Evolutionary conservation across 352 stramenopile genomes (phyloP).

Genomic region (Pythium graminicola): DNA sequence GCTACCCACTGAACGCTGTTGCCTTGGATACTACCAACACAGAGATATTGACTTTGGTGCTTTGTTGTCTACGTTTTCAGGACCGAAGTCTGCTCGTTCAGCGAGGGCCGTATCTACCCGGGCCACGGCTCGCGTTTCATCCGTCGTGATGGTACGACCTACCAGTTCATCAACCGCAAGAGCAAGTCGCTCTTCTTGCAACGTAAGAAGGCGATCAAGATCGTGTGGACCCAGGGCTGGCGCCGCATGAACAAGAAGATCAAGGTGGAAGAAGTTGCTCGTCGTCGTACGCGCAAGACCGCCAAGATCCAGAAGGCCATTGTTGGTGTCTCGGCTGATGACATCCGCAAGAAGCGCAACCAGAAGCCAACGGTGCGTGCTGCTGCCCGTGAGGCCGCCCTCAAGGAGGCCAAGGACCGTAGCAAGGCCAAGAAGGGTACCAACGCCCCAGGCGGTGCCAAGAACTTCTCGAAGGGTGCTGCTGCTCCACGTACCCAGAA

Average conservation of each 20-base stretch:
- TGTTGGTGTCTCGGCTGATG: conserved; percentile 93
- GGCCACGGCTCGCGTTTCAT: conserved; percentile 99
- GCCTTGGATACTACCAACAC: neutral
- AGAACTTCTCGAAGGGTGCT: conserved; percentile 50
- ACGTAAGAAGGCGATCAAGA: conserved; percentile 99
- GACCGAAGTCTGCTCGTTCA: conserved; percentile 89
- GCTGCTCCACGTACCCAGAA: conserved; percentile 72
- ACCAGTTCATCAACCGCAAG: conserved; percentile 96
- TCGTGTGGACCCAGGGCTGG: conserved; percentile 98
- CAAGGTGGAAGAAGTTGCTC: conserved; percentile 84
- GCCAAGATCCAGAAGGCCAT: conserved; percentile 97
- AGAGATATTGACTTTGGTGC: conserved; percentile 6
- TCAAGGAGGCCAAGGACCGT: conserved; percentile 89
- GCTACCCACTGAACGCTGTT: neutral
- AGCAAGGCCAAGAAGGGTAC: conserved; percentile 81
- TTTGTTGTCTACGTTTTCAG: conserved; percentile 26
- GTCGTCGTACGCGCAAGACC: conserved; percentile 87
- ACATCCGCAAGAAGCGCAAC: conserved; percentile 98
- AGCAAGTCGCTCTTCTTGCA: conserved; percentile 97
- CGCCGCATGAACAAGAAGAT: conserved; percentile 99
- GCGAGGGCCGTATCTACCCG: conserved; percentile 94
- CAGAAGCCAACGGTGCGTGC: conserved; percentile 93
- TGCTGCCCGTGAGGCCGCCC: conserved; percentile 84
- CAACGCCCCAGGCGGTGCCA: conserved; percentile 55
- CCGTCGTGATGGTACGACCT: conserved; percentile 94